Evolutionary conservation across 495 filamentous ascomycete genomes (phyloP), one percentile per base, ranked within the genome.

Genomic region (Peziza echinospora): DNA sequence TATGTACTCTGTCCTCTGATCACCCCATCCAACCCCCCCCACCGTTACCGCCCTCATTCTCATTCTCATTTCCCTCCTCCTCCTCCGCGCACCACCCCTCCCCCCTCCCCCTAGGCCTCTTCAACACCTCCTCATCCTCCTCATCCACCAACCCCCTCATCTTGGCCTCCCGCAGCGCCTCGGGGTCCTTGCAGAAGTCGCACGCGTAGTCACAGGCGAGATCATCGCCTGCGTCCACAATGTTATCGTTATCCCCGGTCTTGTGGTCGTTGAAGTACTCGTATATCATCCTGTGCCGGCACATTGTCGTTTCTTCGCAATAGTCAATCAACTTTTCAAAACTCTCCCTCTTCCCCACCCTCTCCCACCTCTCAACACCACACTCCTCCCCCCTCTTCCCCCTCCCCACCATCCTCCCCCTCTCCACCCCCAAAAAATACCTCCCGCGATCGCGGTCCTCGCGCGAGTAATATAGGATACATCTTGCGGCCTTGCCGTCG

Each of bases 391-490:
- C 49, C 42, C 25, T 52, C 4, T 26, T 42, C 45, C 73, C 71
- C 41, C 66, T 60, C 43, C 52, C 54, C 24, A 75, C 6, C 11
- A 21, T n/a, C 44, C 45, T 52, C 42, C 25, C 49, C 4, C 26
- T 42, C 45, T 74, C 71, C 41, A 67, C 60, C 43, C 52, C 54
- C 24, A 75, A 51, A 53, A 73, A 63, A 52, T 71, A 76, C n/a
- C 63, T 66, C 5, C 79, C 73, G 13, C 83, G 69, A 55, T 91
- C 81, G 43, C 82, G 68, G 53, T 93, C 85, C 57, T 87, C 78
- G 19, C 76, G 71, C 41, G 76, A 80, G 62, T 93, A 94, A 61
- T 91, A 93, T 26, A 96, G 67, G 28, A 93, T 78, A 51, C 85
- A 93, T 24, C 76, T 69, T 34, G 78, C 76, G 3, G 84, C 84